Conservation (phyloP, 495 filamentous ascomycete species). For the Aspergillus hancockii region DNA sequence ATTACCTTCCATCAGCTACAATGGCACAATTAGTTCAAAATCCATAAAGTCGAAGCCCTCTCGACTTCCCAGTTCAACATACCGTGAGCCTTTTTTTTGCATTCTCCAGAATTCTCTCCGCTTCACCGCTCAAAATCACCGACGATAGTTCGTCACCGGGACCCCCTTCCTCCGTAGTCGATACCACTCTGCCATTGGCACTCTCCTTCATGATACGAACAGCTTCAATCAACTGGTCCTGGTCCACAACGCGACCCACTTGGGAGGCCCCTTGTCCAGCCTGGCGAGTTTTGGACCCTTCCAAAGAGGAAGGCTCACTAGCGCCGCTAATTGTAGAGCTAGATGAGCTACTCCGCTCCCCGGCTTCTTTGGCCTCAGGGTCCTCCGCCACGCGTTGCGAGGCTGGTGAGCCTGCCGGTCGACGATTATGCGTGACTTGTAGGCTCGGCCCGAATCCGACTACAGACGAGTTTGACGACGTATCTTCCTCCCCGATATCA, state of each 20-base stretch:
- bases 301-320: slow-evolving; percentile 29
- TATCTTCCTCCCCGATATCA: slow-evolving; percentile 68
- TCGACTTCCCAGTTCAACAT: slow-evolving; percentile 33
- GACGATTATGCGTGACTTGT: slow-evolving; percentile 12
- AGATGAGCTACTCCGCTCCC: slow-evolving; percentile 37
- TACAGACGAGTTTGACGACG: slow-evolving; percentile 29
- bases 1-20: slow-evolving; percentile 89
- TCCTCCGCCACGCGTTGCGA: slow-evolving; percentile 13
- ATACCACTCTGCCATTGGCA: slow-evolving; percentile 21
- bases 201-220: slow-evolving; percentile 2
- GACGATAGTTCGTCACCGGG: slow-evolving; percentile 61
- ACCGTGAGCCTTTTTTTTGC: slow-evolving; percentile 87
- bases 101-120: slow-evolving; percentile 86
- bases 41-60: slow-evolving; percentile 13
- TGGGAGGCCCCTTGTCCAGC: slow-evolving; percentile 15
- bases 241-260: slow-evolving; percentile 12
- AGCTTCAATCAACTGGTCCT: slow-evolving; percentile 13
- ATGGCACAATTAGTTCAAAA: slow-evolving; percentile 4
- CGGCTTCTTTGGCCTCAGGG: slow-evolving; percentile 21
- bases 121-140: slow-evolving; percentile 74
- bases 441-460: slow-evolving; percentile 20
- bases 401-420: slow-evolving; percentile 19
- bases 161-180: slow-evolving; percentile 30
- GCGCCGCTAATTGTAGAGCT: slow-evolving; percentile 43
- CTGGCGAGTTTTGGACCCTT: slow-evolving; percentile 21